Evolutionary conservation across 208 protist genomes (phyloP), one percentile per base, ranked within the genome.

Genomic region (Trypanosoma vivax): DNA sequence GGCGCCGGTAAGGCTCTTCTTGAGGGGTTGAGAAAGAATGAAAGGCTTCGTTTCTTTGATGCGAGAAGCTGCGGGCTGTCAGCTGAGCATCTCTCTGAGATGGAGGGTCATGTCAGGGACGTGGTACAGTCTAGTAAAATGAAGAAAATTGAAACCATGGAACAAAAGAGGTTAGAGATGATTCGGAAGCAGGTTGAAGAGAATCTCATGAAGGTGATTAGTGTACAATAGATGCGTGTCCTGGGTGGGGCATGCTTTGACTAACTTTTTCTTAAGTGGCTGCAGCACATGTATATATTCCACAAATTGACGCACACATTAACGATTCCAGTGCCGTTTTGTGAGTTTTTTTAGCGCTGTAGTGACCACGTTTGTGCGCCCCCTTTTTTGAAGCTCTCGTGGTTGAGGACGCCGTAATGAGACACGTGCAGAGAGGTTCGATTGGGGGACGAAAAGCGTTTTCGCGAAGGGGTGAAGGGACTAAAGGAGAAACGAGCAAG

Each of bases 41-140:
- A 48, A 35, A 76, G 76, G 0, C 64, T 96, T 4, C 52, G 49
- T 6, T 64, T 71, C 45, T 53, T 96, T 25, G 88, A 92, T 40
- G 66, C 88, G 9, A 67, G 83, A 24, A 46, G 56, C 25, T 85
- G 79, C 65, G 68, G 73, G 27, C 31, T 92, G 34, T 52, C 68
- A 7, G 13, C 37, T 2, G 38, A 69, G 25, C 68, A 80, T 49
- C 68, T 86, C 38, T 30, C 33, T 34, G 60, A 38, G 5, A 85
- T 92, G 38, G 64, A 76, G 46, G 43, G 25, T 13, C 27, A 56
- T 0, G 43, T 79, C 14, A 60, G 67, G 48, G 16, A 49, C 29
- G 65, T 75, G 23, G 74, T 90, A 33, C 67, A 78, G 47, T 18
- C 69, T 35, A 51, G 45, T 21, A 65, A 71, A 23, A 34, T 16